Percentiles rank a stretch among this genome's conserved stretches.
phyloP scores from a whole-genome alignment of 352 stramenopile species.

The Peronospora tabacina region DNA sequence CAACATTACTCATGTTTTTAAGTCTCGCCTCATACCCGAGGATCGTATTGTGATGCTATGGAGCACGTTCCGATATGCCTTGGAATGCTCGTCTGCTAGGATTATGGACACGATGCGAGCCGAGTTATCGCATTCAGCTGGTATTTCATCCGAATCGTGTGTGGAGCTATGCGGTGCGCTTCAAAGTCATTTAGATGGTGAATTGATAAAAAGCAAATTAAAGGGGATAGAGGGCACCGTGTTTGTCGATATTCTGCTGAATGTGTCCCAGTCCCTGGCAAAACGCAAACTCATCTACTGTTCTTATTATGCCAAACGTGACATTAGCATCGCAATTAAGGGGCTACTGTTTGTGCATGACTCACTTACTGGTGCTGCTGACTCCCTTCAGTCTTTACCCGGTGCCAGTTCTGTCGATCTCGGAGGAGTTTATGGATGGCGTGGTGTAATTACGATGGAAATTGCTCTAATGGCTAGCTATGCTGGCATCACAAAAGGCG shows the following conservation, averaged over 20 bases:
- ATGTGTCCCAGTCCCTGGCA: conserved; percentile 25
- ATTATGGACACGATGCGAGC: conserved; percentile 21
- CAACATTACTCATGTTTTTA: conserved; percentile 29
- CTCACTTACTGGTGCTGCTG: conserved; percentile 20
- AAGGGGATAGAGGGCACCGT: background rate
- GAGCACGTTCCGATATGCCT: conserved; percentile 28
- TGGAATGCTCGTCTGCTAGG: conserved; percentile 25
- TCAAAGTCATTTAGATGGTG: conserved; percentile 23
- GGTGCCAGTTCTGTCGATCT: conserved; percentile 23
- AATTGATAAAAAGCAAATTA: conserved; percentile 19
- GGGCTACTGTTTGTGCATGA: conserved; percentile 23
- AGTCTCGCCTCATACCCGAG: conserved; percentile 26
- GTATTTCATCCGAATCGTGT: conserved; percentile 1
- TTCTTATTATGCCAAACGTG: conserved; percentile 26
- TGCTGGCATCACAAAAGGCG: conserved; percentile 2
- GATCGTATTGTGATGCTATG: conserved; percentile 21
- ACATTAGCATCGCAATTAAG: conserved; percentile 14
- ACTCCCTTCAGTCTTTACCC: conserved; percentile 9
- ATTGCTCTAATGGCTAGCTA: conserved; percentile 38
- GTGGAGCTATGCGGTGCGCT: conserved; percentile 22
- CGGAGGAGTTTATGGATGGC: conserved; percentile 51
- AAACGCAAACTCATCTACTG: conserved; percentile 33
- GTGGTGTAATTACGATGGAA: conserved; percentile 52
- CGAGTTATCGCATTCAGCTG: conserved; percentile 1
- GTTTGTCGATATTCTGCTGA: conserved; percentile 9